Percentiles rank a stretch among this genome's conserved stretches.
Evolutionary conservation across 257 asterid genomes (phyloP).

Genomic region (Jacaranda mimosifolia): DNA sequence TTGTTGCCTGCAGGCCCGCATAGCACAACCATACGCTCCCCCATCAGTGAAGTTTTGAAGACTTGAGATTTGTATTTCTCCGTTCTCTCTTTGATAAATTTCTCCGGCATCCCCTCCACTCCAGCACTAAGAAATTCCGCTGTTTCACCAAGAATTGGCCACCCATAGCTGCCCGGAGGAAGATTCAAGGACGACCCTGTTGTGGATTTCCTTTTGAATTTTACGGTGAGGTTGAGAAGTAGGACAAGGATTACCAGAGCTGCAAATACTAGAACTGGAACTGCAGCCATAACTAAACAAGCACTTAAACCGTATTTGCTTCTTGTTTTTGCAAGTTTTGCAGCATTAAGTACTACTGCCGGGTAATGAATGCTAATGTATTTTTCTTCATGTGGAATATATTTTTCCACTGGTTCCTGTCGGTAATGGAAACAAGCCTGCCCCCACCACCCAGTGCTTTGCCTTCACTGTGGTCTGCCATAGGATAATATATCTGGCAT

Average conservation of each 20-base stretch:
- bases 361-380: background rate
- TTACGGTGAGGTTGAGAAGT: background rate
- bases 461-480: background rate
- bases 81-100: slow-evolving; percentile 43
- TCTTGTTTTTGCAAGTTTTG: background rate
- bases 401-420: slow-evolving; percentile 6
- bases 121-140: slow-evolving; percentile 53
- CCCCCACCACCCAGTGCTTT: slow-evolving; percentile 27
- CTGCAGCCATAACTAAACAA: slow-evolving; percentile 13
- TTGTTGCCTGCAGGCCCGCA: slow-evolving; percentile 62
- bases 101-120: slow-evolving; percentile 53
- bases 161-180: slow-evolving; percentile 69
- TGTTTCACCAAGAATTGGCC: slow-evolving; percentile 67
- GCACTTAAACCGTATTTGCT: background rate
- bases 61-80: slow-evolving; percentile 48
- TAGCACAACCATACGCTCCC: slow-evolving; percentile 55
- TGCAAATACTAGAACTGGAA: background rate
- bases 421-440: slow-evolving; percentile 21
- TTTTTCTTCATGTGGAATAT: background rate
- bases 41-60: slow-evolving; percentile 59
- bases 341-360: background rate
- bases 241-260: slow-evolving; percentile 21
- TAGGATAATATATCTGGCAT: background rate
- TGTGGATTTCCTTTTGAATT: background rate
- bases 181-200: slow-evolving; percentile 39